Evolutionary conservation across 2,329 filamentous ascomycete genomes (phyloP).

Genomic region (Fusarium domesticum): DNA sequence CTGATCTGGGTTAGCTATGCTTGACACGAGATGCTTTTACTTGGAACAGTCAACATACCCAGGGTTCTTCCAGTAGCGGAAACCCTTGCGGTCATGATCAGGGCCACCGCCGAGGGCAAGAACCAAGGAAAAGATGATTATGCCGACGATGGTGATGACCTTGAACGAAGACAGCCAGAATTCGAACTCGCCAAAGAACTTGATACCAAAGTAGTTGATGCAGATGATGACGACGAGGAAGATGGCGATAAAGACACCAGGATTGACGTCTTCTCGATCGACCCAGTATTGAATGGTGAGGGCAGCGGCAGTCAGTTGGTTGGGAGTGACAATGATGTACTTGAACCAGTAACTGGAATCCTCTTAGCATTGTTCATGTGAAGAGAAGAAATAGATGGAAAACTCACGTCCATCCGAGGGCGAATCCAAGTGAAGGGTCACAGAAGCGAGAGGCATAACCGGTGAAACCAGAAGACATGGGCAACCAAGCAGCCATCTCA

Average conservation of each 20-base stretch:
- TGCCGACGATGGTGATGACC: conserved; percentile 61
- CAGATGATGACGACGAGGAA: conserved; percentile 60
- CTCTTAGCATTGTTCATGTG: conserved; percentile 9
- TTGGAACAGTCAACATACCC: conserved; percentile 35
- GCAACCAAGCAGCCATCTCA: conserved; percentile 82
- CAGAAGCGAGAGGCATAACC: conserved; percentile 77
- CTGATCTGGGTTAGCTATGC: conserved; percentile 27
- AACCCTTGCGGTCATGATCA: conserved; percentile 59
- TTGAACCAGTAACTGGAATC: conserved; percentile 58
- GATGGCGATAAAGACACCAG: conserved; percentile 75
- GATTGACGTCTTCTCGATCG: conserved; percentile 61
- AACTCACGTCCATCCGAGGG: conserved; percentile 67
- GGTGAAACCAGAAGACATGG: conserved; percentile 74
- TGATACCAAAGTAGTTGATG: conserved; percentile 69
- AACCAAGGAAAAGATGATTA: conserved; percentile 64
- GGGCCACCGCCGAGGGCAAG: conserved; percentile 65
- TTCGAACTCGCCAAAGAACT: conserved; percentile 64
- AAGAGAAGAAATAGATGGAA: neutral
- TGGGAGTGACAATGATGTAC: conserved; percentile 84
- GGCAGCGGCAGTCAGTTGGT: conserved; percentile 77
- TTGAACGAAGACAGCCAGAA: conserved; percentile 66
- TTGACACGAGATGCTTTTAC: neutral
- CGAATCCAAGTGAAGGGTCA: conserved; percentile 77
- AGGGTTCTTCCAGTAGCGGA: conserved; percentile 63
- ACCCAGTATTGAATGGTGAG: conserved; percentile 80